Evolutionary conservation across 768 basidiomycete genomes (phyloP), one percentile per base, ranked within the genome.

Genomic region (Clavulina sp.): DNA sequence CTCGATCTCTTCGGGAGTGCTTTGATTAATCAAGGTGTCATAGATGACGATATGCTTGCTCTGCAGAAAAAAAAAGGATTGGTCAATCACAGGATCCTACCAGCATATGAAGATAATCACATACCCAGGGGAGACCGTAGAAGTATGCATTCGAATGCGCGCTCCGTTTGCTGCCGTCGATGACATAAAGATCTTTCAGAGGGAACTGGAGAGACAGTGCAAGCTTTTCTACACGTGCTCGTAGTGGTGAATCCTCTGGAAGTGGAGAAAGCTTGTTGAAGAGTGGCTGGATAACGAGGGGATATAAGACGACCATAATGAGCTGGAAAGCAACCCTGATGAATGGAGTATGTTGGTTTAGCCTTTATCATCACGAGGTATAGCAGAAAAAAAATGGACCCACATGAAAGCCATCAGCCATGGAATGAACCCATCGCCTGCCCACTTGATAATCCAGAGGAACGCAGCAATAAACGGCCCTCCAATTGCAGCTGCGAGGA

Each of bases 131-230:
- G 9, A 96, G 74, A 53, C 93, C 93, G 57, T 89, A 96, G 72
- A 96, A 96, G 69, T 95, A 97, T n/a, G 92, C 92, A 58, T 96
- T 96, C 58, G 81, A 84, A 67, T 99, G 93, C 2, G 86, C 83
- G 65, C 83, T 87, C 46, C 93, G 78, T 69, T 95, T 95, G 32
- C 84, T 89, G 28, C 95, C 95, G 62, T 97, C 92, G 58, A 97
- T 96, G 63, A 95, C 89, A 63, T 93, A 97, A 49, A 99, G 65
- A 64, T 92, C 83, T 61, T 83, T 95, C 52, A 96, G 69, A 0
- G 95, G 93, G 75, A 97, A 99, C 53, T 81, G 78, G 59, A 97
- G 80, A 60, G 80, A 81, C 36, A 67, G 59, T 0, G 92, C 87
- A 16, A 99, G 71, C 0, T 65, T 61, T 60, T 93, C 86, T 34